Base-by-base conservation (phyloP, 352 stramenopile species). In the Pythium rishiriense region DNA sequence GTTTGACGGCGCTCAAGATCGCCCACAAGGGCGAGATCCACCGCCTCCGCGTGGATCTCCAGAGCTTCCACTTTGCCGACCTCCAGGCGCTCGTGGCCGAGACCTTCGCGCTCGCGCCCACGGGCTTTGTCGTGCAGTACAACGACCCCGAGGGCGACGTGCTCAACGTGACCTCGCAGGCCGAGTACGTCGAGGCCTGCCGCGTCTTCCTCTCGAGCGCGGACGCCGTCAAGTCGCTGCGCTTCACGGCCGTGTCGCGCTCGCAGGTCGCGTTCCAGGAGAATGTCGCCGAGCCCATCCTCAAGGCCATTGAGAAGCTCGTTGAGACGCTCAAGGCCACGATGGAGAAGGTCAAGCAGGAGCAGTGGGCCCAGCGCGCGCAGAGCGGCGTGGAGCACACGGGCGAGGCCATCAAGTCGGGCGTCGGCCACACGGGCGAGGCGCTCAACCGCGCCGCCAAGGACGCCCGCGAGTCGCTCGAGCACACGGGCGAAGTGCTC, bases 341-440 rank as follows among this genome's bases (percentile, higher is more conserved):
- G n/a, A 86, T 93, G 72, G 83, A 92, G 59, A 90, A 91, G 70
- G 83, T 90, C 24, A 91, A 91, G 75, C 81, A 90, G 46, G 83
- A 91, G 57, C 71, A 90, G 72, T 91, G 82, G 83, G 76, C 77
- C 15, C 73, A 87, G 50, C 73, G 73, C 24, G 72, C 71, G 35
- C 78, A 87, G 59, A 71, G 68, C 8, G 65, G 65, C n/a, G 53
- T 72, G 26, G 73, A 86, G 59, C 83, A 49, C 70, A 68, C 61
- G 15, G 61, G 61, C 17, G 61, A 62, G 37, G 61, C 53, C 41
- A 68, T 68, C 37, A 68, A 89, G 73, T 75, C 68, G 35, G 78
- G 76, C 6, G 64, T 89, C 6, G 76, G 70, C 45, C 69, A 83
- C 53, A 90, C 84, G n/a, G 83, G 86, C 47, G 82, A 86, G 47